phyloP scores from a whole-genome alignment of 768 basidiomycete species.

The Termitomyces bulborhizus region DNA sequence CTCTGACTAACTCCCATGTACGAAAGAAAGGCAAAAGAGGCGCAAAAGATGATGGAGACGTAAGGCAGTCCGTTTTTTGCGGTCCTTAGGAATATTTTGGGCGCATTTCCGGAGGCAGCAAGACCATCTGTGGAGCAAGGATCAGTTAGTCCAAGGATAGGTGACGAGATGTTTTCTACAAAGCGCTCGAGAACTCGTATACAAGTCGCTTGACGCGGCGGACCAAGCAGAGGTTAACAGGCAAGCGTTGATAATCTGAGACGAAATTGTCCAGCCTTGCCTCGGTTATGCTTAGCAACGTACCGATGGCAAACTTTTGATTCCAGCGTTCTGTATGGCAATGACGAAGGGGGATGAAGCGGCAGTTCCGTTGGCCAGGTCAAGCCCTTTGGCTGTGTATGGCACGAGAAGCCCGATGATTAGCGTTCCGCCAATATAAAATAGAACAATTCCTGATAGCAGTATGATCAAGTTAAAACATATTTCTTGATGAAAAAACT shows the following conservation, averaged over 20 bases:
- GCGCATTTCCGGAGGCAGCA: conserved; percentile 75
- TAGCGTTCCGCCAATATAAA: conserved; percentile 62
- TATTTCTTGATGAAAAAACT: conserved; percentile 11
- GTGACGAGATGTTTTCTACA: conserved; percentile 38
- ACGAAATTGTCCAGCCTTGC: background rate
- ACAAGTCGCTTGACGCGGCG: conserved; percentile 83
- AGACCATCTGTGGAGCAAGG: conserved; percentile 51
- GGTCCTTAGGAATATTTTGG: conserved; percentile 67
- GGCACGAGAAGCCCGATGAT: conserved; percentile 84
- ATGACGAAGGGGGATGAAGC: conserved; percentile 88
- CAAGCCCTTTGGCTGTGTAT: conserved; percentile 52
- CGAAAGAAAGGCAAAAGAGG: conserved; percentile 65
- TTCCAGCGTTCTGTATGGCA: conserved; percentile 82
- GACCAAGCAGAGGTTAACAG: conserved; percentile 91
- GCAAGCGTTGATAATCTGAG: conserved; percentile 68
- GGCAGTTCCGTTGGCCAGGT: conserved; percentile 50
- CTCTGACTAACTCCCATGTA: conserved; percentile 72
- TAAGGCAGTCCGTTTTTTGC: conserved; percentile 73
- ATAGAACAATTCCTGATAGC: conserved; percentile 67
- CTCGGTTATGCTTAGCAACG: conserved; percentile 30
- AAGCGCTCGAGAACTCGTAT: conserved; percentile 82
- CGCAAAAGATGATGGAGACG: conserved; percentile 59
- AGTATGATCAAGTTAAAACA: background rate
- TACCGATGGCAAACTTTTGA: conserved; percentile 76
- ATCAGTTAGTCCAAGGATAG: too few relatives aligned